A percentile compares a stretch with the other conserved stretches of the same genome.
phyloP scores from a whole-genome alignment of 495 filamentous ascomycete genomes.

The Paragyromitra xinjiangensis region DNA sequence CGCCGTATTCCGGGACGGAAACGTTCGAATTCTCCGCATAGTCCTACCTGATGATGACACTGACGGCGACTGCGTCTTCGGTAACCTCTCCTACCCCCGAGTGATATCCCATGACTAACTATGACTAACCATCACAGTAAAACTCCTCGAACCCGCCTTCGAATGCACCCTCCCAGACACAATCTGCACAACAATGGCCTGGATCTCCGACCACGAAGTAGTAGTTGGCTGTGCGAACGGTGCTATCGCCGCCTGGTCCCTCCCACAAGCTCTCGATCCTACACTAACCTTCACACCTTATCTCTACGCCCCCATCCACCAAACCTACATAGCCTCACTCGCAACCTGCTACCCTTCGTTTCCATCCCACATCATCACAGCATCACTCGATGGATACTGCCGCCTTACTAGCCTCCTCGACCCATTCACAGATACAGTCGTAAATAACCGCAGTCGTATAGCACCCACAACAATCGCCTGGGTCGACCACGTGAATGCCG shows the following conservation, averaged over 20 bases:
- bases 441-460: conserved; percentile 65
- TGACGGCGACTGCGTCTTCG: conserved; percentile 44
- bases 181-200: conserved; percentile 69
- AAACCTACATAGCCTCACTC: conserved; percentile 69
- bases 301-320: conserved; percentile 67
- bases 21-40: conserved; percentile 68
- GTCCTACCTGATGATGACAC: conserved; percentile 53
- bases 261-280: conserved; percentile 56
- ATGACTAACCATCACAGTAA: conserved; percentile 57
- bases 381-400: conserved; percentile 69
- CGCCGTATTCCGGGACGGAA: conserved; percentile 70
- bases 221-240: conserved; percentile 72
- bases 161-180: conserved; percentile 62
- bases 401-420: conserved; percentile 67
- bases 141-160: conserved; percentile 66
- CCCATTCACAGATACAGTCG: conserved; percentile 62
- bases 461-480: conserved; percentile 64
- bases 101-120: conserved; percentile 10
- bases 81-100: conserved; percentile 8
- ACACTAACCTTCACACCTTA: conserved; percentile 57
- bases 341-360: conserved; percentile 68
- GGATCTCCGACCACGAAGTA: conserved; percentile 70
- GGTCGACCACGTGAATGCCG: conserved; percentile 66
- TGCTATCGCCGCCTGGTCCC: conserved; percentile 68
- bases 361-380: conserved; percentile 66